A percentile compares a stretch with the other conserved stretches of the same genome.
phyloP scores from a whole-genome alignment of 2,329 filamentous ascomycete genomes.

The Colletotrichum orchidophilum region DNA sequence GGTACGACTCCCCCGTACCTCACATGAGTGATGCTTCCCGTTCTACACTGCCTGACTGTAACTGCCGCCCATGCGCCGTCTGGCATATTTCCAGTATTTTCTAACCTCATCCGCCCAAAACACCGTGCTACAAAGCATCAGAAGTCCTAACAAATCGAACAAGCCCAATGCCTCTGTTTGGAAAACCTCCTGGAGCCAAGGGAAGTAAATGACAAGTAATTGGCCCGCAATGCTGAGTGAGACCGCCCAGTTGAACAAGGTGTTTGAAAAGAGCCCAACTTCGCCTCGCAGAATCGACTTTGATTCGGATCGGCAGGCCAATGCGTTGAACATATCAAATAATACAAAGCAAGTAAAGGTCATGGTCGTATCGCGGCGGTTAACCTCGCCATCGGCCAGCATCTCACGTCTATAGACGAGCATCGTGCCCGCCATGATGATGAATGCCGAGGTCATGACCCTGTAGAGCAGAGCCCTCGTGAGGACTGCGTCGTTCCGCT shows the following conservation, averaged over 20 bases:
- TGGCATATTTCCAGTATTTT: slow-evolving; percentile 78
- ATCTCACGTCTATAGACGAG: slow-evolving; percentile 93
- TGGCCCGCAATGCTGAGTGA: slow-evolving; percentile 86
- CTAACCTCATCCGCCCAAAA: slow-evolving; percentile 94
- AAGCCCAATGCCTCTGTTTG: slow-evolving; percentile 88
- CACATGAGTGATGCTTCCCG: slow-evolving; percentile 11
- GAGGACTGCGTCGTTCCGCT: slow-evolving; percentile 89
- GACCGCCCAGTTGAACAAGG: slow-evolving; percentile 97
- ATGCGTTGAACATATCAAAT: slow-evolving; percentile 99
- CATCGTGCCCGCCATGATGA: slow-evolving; percentile 95
- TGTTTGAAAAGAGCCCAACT: slow-evolving; percentile 83
- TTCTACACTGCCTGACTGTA: slow-evolving; percentile 73
- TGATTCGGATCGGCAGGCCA: slow-evolving; percentile 89
- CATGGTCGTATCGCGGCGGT: slow-evolving; percentile 96
- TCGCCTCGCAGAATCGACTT: slow-evolving; percentile 92
- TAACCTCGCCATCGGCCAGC: slow-evolving; percentile 82
- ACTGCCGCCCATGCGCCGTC: slow-evolving; percentile 63
- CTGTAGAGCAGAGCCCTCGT: slow-evolving; percentile 83
- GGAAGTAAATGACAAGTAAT: slow-evolving; percentile 91
- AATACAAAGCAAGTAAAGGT: slow-evolving; percentile 99
- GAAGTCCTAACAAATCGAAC: slow-evolving; percentile 76
- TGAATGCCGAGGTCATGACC: slow-evolving; percentile 84
- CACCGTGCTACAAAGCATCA: slow-evolving; percentile 84
- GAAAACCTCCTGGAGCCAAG: slow-evolving; percentile 92
- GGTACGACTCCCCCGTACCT: slow-evolving; percentile 11